Evolutionary conservation across 257 asterid genomes (phyloP), one percentile per base, ranked within the genome.

Genomic region (Echium plantagineum): DNA sequence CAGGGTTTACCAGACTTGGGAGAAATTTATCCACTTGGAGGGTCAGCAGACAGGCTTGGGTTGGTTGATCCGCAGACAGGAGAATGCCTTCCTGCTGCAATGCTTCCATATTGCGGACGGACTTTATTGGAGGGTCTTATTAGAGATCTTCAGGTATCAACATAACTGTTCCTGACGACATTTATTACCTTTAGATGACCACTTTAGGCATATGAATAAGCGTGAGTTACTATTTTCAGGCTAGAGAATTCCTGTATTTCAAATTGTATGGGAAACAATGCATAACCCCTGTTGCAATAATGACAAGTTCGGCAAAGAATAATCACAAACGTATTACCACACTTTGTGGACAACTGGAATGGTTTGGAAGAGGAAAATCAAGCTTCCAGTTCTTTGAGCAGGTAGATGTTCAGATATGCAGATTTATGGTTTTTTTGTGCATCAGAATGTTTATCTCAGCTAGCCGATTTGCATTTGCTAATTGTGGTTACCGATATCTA

Each of bases 1-100:
- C 91, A 91, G 98, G 98, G 96, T 71, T 84, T 93, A 80, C 97
- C 98, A 66, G 84, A 81, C 80, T 71, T 93, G 67, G 98, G 97
- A 78, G 98, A 93, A 86, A 86, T 93, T 63, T 93, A 93, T 78
- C 97, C 98, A 67, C 83, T 93, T 35, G 98, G 98, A 68, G 98
- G 98, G 74, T 83, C 98, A 0, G 98, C 94, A 5, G 98, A 93
- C 71, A 81, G 98, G 83, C 95, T 93, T 72, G 96, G 93, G 71
- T 82, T 93, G 72, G 94, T 89, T 60, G 95, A 93, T 74, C 77
- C 89, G 24, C 74, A 74, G 66, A 81, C 97, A 18, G 95, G 97
- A 56, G 96, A 93, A 84, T 84, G 95, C 62, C 94, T 93, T 74
- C 98, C 98, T 57, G 98, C 98, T 67, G 98, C 98, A 20, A 85